Conservation (phyloP, 1,284 basidiomycete genomes). For the Prillingera fragicola region DNA sequence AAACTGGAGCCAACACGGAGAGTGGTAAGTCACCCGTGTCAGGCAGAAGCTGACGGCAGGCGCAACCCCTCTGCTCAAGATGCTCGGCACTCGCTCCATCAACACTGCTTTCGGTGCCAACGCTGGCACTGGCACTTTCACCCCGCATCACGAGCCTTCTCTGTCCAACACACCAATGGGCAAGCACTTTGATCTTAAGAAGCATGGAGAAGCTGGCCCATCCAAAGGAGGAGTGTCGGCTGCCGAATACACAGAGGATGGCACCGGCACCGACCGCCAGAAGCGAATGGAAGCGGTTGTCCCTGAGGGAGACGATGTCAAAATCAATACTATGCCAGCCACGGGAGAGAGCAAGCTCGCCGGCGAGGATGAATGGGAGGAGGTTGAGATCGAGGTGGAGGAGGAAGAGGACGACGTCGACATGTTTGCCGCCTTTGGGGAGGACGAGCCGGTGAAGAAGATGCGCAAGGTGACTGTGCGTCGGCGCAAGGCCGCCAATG, state of each 20-base stretch:
- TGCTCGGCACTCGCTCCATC: constrained; percentile 27
- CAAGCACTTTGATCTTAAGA: constrained; percentile 39
- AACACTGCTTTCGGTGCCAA: constrained; percentile 8
- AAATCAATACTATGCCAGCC: not conserved
- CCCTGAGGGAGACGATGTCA: not conserved
- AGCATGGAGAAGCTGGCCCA: constrained; percentile 19
- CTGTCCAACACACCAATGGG: constrained; percentile 34
- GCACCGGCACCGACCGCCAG: constrained; percentile 66
- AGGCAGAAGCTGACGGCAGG: constrained; percentile 14
- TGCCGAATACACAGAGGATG: constrained; percentile 83
- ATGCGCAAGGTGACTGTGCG: constrained; percentile 52
- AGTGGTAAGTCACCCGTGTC: constrained; percentile 21
- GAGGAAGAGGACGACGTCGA: constrained; percentile 67
- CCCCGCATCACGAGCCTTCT: constrained; percentile 30
- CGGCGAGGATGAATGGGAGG: constrained; percentile 48
- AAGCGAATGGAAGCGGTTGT: constrained; percentile 49
- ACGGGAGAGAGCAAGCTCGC: constrained; percentile 3
- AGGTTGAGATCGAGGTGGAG: constrained; percentile 57
- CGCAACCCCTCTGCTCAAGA: constrained; percentile 33
- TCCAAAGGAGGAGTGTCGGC: constrained; percentile 55
- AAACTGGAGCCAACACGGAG: constrained; percentile 28
- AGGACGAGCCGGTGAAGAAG: constrained; percentile 54
- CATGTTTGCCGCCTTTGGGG: constrained; percentile 72
- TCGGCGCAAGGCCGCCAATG: constrained; percentile 54
- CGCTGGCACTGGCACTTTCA: constrained; percentile 20